Conservation (phyloP, 352 stramenopile species). For the Phytophthora kernoviae region DNA sequence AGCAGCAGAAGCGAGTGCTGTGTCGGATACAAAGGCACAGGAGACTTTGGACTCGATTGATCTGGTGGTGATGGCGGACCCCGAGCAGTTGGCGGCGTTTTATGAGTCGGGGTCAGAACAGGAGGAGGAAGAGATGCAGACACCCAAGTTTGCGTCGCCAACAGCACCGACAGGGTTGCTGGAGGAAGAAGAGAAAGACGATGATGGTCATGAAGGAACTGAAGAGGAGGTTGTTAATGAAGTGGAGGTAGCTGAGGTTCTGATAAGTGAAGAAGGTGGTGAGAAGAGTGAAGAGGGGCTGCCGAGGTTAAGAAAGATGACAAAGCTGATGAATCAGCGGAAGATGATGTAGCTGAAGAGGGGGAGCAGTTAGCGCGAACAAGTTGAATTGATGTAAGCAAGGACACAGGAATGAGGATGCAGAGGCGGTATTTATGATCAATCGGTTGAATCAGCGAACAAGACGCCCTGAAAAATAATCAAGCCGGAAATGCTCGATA, state of each 20-base stretch:
- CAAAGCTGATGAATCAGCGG: not conserved
- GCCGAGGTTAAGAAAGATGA: not conserved
- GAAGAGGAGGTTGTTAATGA: not conserved
- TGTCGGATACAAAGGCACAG: constrained; percentile 12
- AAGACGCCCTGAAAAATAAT: constrained; percentile 11
- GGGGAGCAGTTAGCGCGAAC: constrained; percentile 11
- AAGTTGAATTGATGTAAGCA: constrained; percentile 15
- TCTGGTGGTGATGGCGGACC: constrained; percentile 65
- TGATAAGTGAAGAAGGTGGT: not conserved
- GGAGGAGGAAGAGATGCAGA: constrained; percentile 24
- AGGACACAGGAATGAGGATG: constrained; percentile 22
- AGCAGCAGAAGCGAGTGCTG: constrained; percentile 6
- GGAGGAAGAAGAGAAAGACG: constrained; percentile 34
- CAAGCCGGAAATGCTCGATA: constrained; percentile 7
- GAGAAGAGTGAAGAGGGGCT: not conserved
- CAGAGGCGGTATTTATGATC: constrained; percentile 36
- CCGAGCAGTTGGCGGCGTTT: constrained; percentile 69
- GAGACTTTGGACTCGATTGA: constrained; percentile 79
- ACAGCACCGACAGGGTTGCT: constrained; percentile 9
- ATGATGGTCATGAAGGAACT: constrained; percentile 5
- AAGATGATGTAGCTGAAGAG: not conserved
- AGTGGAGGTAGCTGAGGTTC: constrained; percentile 1
- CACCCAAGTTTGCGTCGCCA: constrained; percentile 17
- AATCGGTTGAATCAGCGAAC: constrained; percentile 8
- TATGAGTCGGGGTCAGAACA: constrained; percentile 68